Base-by-base conservation (phyloP, 1,284 basidiomycete genomes). In the Amylostereum chailletii region DNA sequence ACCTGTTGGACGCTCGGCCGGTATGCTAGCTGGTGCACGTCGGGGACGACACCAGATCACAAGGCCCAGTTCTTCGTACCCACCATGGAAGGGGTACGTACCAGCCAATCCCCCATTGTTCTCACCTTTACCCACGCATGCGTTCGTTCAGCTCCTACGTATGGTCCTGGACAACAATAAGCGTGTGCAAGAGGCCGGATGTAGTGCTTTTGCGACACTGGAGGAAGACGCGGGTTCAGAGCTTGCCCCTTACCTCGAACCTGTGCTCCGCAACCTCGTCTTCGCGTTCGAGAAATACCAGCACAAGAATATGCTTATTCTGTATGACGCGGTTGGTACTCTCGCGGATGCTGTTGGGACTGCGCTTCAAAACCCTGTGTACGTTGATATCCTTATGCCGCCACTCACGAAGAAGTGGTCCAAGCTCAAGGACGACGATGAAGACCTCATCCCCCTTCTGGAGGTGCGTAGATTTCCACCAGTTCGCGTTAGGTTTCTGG, bases 151-250 rank as follows among this genome's bases (percentile, higher is more conserved):
- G 92, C 81, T 97, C 43, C 81, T 99, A 52, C 83, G 87, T 51
- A 98, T 95, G 90, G 94, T 98, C n/a, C 75, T 99, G 47, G 96
- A 99, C 66, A 90, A 91, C 69, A 99, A 99, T 75, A 99, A 99
- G 71, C 89, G 94, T 26, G 96, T 99, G 0, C 96, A 99, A 71
- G 96, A 99, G 70, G 96, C 96, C 1, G 96, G 96, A 19, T 99
- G 96, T 70, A 94, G 90, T 56, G 96, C 96, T 0, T 99, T 99
- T 63, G 96, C 96, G 2, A 99, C 96, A 5, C 79, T 99, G 8
- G 96, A 99, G 68, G 96, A 99, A 70, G 96, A 98, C 67, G 96
- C 95, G 1, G 94, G 93, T 2, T 65, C 77, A 2, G 89, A 90
- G 60, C 81, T 99, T 45, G 86, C 84, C 11, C 96, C 95, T 0